These are phyloP conservation scores for Aureobasidium sp. DNA, from an alignment of 2,329 filamentous ascomycete genomes.

Conservation along the genomic window DNA sequence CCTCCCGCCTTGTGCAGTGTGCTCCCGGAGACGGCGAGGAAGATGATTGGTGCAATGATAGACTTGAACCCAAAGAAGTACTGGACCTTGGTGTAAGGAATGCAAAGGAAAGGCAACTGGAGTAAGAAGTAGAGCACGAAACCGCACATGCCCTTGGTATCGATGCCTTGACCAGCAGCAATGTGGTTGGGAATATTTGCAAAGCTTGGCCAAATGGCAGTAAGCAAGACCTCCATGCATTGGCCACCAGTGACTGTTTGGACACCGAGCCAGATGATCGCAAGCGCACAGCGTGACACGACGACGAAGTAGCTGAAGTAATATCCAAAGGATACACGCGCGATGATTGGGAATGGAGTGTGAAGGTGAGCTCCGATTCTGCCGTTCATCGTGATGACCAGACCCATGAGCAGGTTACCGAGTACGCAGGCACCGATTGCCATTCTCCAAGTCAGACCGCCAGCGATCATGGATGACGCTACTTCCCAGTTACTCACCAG, in stretches of 20 bases:
- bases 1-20: conserved; percentile 19
- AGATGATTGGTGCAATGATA: conserved; percentile 20
- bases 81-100: conserved; percentile 19
- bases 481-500: conserved; percentile 19
- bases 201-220: conserved; percentile 47
- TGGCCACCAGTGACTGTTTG: conserved; percentile 58
- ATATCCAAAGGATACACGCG: conserved; percentile 50
- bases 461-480: conserved; percentile 20
- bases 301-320: conserved; percentile 50
- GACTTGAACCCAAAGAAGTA: conserved; percentile 23
- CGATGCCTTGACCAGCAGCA: conserved; percentile 34
- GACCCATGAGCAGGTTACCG: conserved; percentile 20
- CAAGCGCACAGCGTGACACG: conserved; percentile 47
- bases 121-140: conserved; percentile 33
- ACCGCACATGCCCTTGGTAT: conserved; percentile 34
- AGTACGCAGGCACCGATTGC: conserved; percentile 21
- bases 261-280: conserved; percentile 43
- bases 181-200: conserved; percentile 33
- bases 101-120: conserved; percentile 21
- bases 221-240: conserved; percentile 44
- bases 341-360: conserved; percentile 49
- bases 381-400: conserved; percentile 43
- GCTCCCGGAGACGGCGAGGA: conserved; percentile 21
- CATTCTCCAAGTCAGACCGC: conserved; percentile 20
- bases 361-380: conserved; percentile 47